These are phyloP conservation scores for Talaromyces pinophilus DNA, from an alignment of 2,329 filamentous ascomycete genomes.

Conservation along the genomic window DNA sequence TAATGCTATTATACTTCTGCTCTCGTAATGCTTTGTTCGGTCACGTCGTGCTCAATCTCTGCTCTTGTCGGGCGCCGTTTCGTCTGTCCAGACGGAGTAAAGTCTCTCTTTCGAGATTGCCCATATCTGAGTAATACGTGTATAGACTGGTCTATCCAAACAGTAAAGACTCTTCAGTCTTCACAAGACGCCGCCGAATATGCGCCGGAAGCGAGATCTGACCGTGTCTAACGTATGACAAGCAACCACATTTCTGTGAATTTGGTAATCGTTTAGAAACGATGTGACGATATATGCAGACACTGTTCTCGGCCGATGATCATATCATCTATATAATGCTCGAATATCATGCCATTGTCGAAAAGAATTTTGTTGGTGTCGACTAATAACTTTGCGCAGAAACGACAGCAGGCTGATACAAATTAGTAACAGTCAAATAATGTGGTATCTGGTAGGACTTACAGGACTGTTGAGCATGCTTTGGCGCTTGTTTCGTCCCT, in stretches of 20 bases:
- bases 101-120: background rate
- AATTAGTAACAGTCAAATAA: conserved; percentile 18
- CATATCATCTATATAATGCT: conserved; percentile 12
- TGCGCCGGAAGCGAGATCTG: background rate
- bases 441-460: conserved; percentile 50
- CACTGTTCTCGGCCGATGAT: background rate
- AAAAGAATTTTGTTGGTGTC: conserved; percentile 6
- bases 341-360: conserved; percentile 18
- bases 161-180: background rate
- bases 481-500: conserved; percentile 89
- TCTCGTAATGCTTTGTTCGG: background rate
- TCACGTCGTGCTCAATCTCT: background rate
- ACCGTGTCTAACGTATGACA: background rate
- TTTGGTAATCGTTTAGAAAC: background rate
- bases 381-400: conserved; percentile 49
- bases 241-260: background rate
- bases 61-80: background rate
- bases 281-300: conserved; percentile 13
- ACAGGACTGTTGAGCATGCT: conserved; percentile 96
- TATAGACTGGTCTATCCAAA: background rate
- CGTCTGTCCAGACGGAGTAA: background rate
- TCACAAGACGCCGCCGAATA: background rate
- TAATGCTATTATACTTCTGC: background rate
- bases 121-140: background rate
- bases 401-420: conserved; percentile 44